Conservation (phyloP, 148 eudicot species). For the Silene uniflora region DNA sequence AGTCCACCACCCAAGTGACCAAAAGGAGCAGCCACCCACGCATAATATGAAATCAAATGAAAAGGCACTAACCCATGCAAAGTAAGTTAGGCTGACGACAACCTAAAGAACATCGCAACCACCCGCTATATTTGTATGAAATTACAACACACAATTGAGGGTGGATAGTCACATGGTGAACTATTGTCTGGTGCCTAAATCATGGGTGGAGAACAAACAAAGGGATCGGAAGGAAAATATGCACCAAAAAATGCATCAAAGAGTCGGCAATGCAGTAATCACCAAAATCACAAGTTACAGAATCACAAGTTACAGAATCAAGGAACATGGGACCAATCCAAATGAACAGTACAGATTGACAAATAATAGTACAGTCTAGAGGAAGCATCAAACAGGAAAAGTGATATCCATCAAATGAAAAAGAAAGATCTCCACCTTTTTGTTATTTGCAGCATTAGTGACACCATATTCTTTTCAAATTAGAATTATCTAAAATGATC, state of each 20-base stretch:
- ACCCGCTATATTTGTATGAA: not conserved
- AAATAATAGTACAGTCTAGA: not conserved
- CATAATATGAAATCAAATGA: too few relatives aligned
- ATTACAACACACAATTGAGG: conserved; percentile 8
- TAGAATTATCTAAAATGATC: not conserved
- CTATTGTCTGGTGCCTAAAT: conserved; percentile 5
- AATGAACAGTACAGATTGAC: not conserved
- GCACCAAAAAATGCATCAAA: not conserved
- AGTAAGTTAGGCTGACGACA: conserved; percentile 14
- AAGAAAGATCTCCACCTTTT: not conserved
- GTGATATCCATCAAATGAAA: not conserved
- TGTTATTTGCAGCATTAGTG: not conserved
- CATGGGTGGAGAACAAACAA: not conserved
- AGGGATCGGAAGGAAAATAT: not conserved
- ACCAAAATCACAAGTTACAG: not conserved
- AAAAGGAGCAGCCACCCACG: too few relatives aligned
- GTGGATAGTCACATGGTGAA: conserved; percentile 2
- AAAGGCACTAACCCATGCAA: too few relatives aligned
- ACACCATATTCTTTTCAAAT: not conserved
- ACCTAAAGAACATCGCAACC: not conserved
- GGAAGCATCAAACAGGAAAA: conserved; percentile 8
- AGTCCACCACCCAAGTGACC: too few relatives aligned
- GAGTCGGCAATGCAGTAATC: not conserved
- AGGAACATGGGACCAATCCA: not conserved
- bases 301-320: not conserved